These are phyloP conservation scores for Erodium maritimum DNA, from an alignment of 345 rosid genomes.

Conservation along the genomic window DNA sequence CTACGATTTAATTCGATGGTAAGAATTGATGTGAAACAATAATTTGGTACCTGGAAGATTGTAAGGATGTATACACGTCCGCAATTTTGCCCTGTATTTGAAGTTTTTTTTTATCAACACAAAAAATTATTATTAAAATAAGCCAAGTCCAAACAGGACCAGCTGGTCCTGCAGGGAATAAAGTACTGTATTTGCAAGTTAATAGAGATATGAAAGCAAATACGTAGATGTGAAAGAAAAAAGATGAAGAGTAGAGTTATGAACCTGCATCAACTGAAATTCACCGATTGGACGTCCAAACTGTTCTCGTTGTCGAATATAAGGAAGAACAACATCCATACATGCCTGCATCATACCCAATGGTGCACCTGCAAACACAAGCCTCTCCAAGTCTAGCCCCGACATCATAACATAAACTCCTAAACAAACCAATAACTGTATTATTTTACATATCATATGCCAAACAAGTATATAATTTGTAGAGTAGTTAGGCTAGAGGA, in stretches of 20 bases:
- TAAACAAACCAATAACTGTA: conserved; percentile 16
- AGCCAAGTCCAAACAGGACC: too few relatives aligned
- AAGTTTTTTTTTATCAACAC: conserved; percentile 7
- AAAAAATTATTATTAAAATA: background rate
- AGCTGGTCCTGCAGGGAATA: too few relatives aligned
- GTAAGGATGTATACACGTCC: conserved; percentile 81
- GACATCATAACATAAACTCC: conserved; percentile 97
- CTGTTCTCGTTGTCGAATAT: conserved; percentile 66
- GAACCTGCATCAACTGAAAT: conserved; percentile 88
- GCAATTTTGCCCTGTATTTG: conserved; percentile 78
- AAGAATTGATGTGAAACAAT: background rate
- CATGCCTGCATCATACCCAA: conserved; percentile 95
- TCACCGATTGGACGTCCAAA: conserved; percentile 89
- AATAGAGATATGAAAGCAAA: too few relatives aligned
- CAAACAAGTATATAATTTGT: too few relatives aligned
- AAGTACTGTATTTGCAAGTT: too few relatives aligned
- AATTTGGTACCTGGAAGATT: conserved; percentile 59
- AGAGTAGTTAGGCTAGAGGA: too few relatives aligned
- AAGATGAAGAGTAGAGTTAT: too few relatives aligned
- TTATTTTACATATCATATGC: too few relatives aligned
- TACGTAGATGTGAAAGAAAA: background rate
- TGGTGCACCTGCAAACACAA: conserved; percentile 86
- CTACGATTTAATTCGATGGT: too few relatives aligned
- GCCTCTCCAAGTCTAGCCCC: conserved; percentile 89
- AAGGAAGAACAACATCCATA: conserved; percentile 86